These are phyloP conservation scores for Leucocoprinus gongylophorus DNA, from an alignment of 1,284 basidiomycete species.

Conservation along the genomic window DNA sequence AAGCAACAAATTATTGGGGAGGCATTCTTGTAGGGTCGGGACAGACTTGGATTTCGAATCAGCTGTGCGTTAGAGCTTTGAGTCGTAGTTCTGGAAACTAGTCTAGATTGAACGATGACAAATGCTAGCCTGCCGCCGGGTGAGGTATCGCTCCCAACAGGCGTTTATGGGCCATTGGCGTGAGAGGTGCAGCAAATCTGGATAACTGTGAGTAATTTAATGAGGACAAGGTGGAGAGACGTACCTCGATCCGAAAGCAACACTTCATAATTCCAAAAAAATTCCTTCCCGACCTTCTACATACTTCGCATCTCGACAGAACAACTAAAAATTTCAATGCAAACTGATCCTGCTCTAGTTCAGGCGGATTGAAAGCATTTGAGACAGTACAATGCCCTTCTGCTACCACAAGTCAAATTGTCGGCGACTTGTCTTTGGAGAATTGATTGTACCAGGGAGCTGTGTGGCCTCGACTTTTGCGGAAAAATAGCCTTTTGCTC, in stretches of 20 bases:
- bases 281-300: constrained; percentile 57
- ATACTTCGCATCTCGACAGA: constrained; percentile 74
- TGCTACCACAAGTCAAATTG: constrained; percentile 55
- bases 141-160: constrained; percentile 38
- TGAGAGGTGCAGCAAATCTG: constrained; percentile 69
- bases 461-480: constrained; percentile 64
- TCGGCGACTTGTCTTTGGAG: constrained; percentile 63
- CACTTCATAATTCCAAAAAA: constrained; percentile 71
- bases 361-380: constrained; percentile 71
- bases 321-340: constrained; percentile 70
- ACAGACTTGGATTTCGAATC: not conserved
- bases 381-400: constrained; percentile 60
- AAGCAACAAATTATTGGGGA: not conserved
- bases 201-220: not conserved
- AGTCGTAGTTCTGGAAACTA: not conserved
- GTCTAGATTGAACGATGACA: constrained; percentile 16
- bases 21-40: not conserved
- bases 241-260: constrained; percentile 61
- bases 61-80: not conserved
- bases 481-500: constrained; percentile 55
- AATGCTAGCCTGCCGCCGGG: constrained; percentile 12
- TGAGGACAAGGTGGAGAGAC: constrained; percentile 20
- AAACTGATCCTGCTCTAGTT: constrained; percentile 63
- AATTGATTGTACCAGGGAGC: constrained; percentile 58
- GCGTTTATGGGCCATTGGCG: constrained; percentile 73